Base-by-base conservation (phyloP, 345 rosid species). In the Draba incana region DNA sequence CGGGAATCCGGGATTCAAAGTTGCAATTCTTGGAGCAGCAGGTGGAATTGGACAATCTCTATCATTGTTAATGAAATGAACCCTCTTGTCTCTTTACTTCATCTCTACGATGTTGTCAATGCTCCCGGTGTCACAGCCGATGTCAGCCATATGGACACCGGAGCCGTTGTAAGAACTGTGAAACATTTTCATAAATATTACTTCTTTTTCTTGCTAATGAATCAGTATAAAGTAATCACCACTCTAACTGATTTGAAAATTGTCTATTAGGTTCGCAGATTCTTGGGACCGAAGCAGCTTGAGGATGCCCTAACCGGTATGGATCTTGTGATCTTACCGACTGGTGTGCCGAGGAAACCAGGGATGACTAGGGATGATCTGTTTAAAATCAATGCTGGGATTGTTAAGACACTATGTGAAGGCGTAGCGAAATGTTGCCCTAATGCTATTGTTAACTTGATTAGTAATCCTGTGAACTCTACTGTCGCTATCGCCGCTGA, bases 291-390 rank as follows among this genome's bases (percentile, higher is more conserved):
- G 59, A 86, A 80, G 50, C 88, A 92, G 75, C 86, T 92, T 47
- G 98, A 86, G 55, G 83, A 78, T 75, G 94, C 94, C 0, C 76
- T 92, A 44, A 84, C 83, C 2, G 96, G 98, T 51, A 83, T 86
- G 87, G 91, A 88, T 76, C 87, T 88, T 71, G 97, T 88, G 57
- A 81, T 91, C 72, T 85, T 91, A 58, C 96, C 97, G 38, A 93
- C 97, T 31, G 96, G 97, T 64, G 77, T 88, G 35, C 96, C 97
- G 24, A 83, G 93, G 78, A 91, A 88, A 71, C 97, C 97, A 31
- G 93, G 96, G 74, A 88, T 88, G 96, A 91, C 90, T 0, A 81
- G 96, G 30, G 97, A 88, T 76, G 97, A 91, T 71, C 88, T 91
- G 24, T 91, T 92, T 75, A 89, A 89, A 57, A 86, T 89, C 65